Evolutionary conservation across 108 stramenopile species (phyloP).

Genomic region (Aurantiochytrium sp.): DNA sequence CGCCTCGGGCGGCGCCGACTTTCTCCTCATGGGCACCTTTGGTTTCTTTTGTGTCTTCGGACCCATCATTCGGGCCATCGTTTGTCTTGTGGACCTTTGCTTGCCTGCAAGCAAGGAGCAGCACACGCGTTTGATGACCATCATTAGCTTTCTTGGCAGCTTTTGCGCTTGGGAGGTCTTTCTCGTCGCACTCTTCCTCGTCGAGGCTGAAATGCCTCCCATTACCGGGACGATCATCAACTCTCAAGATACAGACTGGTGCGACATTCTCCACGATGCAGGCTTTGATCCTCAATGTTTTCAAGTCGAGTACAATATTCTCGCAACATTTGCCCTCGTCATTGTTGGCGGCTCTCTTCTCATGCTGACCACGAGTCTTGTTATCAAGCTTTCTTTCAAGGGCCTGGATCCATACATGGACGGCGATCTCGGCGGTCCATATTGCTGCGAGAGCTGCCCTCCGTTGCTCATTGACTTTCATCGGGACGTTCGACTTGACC

Average conservation of each 20-base stretch:
- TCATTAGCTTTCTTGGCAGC: constrained; percentile 61
- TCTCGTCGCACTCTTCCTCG: constrained; percentile 61
- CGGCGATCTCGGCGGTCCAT: not conserved
- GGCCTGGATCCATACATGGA: constrained; percentile 1
- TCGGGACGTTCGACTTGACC: not conserved
- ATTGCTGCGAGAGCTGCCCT: not conserved
- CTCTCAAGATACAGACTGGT: not conserved
- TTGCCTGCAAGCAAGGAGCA: constrained; percentile 16
- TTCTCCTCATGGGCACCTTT: constrained; percentile 69
- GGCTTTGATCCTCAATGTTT: constrained; percentile 16
- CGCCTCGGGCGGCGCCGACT: constrained; percentile 69
- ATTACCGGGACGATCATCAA: constrained; percentile 65
- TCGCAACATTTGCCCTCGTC: not conserved
- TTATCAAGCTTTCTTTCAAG: not conserved
- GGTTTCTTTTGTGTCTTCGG: constrained; percentile 48
- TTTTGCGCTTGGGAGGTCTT: constrained; percentile 82
- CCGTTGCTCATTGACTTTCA: not conserved
- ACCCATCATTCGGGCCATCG: constrained; percentile 38
- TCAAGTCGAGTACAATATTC: constrained; percentile 16
- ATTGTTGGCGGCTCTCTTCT: not conserved
- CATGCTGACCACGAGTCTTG: not conserved
- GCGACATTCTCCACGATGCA: not conserved
- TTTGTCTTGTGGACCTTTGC: constrained; percentile 45
- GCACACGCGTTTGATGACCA: constrained; percentile 26
- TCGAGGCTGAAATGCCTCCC: constrained; percentile 66